Evolutionary conservation across 768 basidiomycete genomes (phyloP), one percentile per base, ranked within the genome.

Genomic region (Nevesoporus exiguus): DNA sequence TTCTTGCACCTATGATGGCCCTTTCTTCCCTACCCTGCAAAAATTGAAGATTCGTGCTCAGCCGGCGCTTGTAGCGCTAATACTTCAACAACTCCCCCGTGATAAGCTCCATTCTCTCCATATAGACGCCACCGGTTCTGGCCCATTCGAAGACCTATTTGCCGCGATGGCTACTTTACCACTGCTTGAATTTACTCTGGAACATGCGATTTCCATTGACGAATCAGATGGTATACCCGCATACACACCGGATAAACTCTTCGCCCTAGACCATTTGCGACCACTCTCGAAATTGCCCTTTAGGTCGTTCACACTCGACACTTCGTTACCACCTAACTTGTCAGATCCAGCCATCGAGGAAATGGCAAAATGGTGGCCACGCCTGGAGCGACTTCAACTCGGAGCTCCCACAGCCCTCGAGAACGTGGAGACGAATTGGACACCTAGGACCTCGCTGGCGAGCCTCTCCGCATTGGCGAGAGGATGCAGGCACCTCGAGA

Each of bases 311-410:
- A 61, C 70, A 17, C 61, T 78, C 37, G 77, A 80, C 54, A 67
- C 72, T 10, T 74, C 73, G 0, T 54, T 74, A 33, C 77, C 77
- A 2, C 72, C 72, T 5, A 60, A 63, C 57, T 54, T 80, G 19
- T 66, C 57, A 22, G 78, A 81, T 57, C 10, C 58, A 29, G 75
- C 74, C 34, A 55, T 80, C 21, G 71, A 66, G 34, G 66, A 68
- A 47, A 60, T 81, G 37, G 56, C 70, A 17, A 64, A 55, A 7
- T 78, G 74, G 73, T 80, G 80, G 80, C 80, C 79, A 15, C 53
- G 61, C 37, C 69, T 81, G 7, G 62, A 69, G 9, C 66, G 71
- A 43, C 73, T 82, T 30, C 73, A 80, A 52, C 52, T 81, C 11
- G 77, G 77, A 1, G 60, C 64, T 2, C 48, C 60, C 5, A 61